Percentiles rank a stretch among this genome's conserved stretches.
These are phyloP conservation scores for Suillus cothurnatus DNA, from an alignment of 768 basidiomycete genomes.

Conservation along the genomic window DNA sequence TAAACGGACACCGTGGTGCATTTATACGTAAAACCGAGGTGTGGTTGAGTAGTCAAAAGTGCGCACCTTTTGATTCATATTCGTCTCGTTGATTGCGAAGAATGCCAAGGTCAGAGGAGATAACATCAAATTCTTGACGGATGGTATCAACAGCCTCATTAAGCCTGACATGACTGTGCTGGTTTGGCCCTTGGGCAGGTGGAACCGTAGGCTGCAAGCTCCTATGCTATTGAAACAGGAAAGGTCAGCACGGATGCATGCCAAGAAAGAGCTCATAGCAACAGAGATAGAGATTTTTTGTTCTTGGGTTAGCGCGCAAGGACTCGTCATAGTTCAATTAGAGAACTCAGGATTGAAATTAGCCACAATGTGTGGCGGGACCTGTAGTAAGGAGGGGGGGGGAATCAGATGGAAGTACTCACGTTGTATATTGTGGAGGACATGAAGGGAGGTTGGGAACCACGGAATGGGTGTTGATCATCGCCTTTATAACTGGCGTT, in stretches of 20 bases:
- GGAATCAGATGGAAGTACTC: constrained; percentile 21
- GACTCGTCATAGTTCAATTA: constrained; percentile 3
- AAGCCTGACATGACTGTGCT: constrained; percentile 50
- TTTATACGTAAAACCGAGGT: constrained; percentile 6
- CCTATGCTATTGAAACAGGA: constrained; percentile 42
- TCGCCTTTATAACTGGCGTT: constrained; percentile 41
- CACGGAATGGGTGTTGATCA: constrained; percentile 40
- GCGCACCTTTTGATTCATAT: constrained; percentile 84
- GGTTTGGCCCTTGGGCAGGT: constrained; percentile 42
- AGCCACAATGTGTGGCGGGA: neutral
- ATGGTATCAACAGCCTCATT: constrained; percentile 82
- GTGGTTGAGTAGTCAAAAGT: neutral
- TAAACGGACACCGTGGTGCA: constrained; percentile 31
- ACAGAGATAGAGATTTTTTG: constrained; percentile 30
- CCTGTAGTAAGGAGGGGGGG: neutral
- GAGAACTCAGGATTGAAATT: neutral
- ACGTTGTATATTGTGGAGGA: constrained; percentile 43
- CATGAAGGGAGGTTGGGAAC: constrained; percentile 39
- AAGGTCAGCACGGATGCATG: constrained; percentile 20
- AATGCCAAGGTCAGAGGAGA: constrained; percentile 65
- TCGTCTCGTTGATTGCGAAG: constrained; percentile 85
- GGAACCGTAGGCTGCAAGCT: constrained; percentile 56
- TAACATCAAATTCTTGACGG: constrained; percentile 80
- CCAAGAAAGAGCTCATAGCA: neutral
- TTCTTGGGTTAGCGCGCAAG: constrained; percentile 13